These are phyloP conservation scores for Xerocomellus intermedius DNA, from an alignment of 768 basidiomycete species.

Conservation along the genomic window DNA sequence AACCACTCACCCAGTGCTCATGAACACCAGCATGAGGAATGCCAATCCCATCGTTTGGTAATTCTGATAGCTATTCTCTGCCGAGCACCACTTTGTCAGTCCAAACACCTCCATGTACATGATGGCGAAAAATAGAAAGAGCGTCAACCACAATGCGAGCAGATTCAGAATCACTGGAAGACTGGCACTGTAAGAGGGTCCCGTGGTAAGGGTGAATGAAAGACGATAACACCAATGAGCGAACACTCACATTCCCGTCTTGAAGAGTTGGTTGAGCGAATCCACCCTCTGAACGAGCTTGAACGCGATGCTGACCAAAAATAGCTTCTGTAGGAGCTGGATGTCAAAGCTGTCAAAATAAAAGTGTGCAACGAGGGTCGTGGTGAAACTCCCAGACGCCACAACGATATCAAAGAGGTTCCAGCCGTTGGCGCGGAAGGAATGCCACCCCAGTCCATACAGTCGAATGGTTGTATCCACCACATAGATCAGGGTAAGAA, in stretches of 20 bases:
- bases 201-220: neutral
- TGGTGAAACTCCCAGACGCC: slow-evolving; percentile 77
- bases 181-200: slow-evolving; percentile 56
- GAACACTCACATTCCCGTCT: slow-evolving; percentile 81
- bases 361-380: slow-evolving; percentile 72
- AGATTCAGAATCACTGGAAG: slow-evolving; percentile 83
- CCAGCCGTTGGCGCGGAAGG: slow-evolving; percentile 91
- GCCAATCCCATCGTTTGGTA: slow-evolving; percentile 78
- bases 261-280: slow-evolving; percentile 91
- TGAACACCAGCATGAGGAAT: slow-evolving; percentile 87
- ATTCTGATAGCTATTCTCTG: slow-evolving; percentile 68
- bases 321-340: slow-evolving; percentile 81
- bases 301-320: slow-evolving; percentile 90
- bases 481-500: slow-evolving; percentile 67
- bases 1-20: slow-evolving; percentile 80
- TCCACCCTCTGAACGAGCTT: slow-evolving; percentile 90
- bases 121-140: slow-evolving; percentile 92
- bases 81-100: slow-evolving; percentile 79
- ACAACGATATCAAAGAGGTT: slow-evolving; percentile 87
- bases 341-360: slow-evolving; percentile 46
- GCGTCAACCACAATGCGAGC: slow-evolving; percentile 80
- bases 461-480: slow-evolving; percentile 77
- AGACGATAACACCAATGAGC: neutral
- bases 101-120: slow-evolving; percentile 89
- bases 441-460: slow-evolving; percentile 79